Evolutionary conservation across 345 rosid species (phyloP).

Genomic region (Sonneratia caseolaris): DNA sequence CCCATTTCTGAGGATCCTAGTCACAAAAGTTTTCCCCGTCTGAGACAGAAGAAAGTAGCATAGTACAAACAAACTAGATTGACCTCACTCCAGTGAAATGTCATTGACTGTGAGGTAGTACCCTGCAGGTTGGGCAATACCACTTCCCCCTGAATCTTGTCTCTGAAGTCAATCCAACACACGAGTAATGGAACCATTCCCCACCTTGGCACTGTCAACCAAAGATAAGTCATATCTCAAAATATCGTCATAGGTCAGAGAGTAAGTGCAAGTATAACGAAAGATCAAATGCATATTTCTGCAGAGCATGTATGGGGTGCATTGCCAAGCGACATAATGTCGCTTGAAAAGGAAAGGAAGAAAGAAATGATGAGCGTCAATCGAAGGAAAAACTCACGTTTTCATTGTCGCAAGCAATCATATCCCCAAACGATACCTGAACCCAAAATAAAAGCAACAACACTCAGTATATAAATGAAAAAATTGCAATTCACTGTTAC

Average conservation of each 20-base stretch:
- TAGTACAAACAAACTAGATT: not conserved
- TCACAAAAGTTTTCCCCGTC: not conserved
- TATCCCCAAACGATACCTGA: conserved; percentile 97
- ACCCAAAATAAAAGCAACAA: conserved; percentile 5
- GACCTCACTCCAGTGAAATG: not conserved
- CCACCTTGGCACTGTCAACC: conserved; percentile 89
- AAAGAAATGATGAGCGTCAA: not conserved
- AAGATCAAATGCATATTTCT: not conserved
- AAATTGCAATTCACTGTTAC: not conserved
- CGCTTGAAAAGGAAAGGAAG: not conserved
- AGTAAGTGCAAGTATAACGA: not conserved
- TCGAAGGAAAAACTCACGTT: conserved; percentile 43
- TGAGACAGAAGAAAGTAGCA: not conserved
- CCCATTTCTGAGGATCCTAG: not conserved
- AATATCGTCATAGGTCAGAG: not conserved
- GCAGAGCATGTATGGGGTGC: not conserved
- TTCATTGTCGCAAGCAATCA: conserved; percentile 99
- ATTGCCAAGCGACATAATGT: not conserved
- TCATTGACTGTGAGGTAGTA: conserved; percentile 46
- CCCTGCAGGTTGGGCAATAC: conserved; percentile 94
- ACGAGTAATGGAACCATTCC: conserved; percentile 97
- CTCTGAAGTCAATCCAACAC: conserved; percentile 95
- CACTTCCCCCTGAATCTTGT: conserved; percentile 97
- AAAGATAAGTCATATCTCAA: conserved; percentile 6
- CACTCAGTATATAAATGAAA: conserved; percentile 6